Base-by-base conservation (phyloP, 345 rosid species). In the Gossypium raimondii region DNA sequence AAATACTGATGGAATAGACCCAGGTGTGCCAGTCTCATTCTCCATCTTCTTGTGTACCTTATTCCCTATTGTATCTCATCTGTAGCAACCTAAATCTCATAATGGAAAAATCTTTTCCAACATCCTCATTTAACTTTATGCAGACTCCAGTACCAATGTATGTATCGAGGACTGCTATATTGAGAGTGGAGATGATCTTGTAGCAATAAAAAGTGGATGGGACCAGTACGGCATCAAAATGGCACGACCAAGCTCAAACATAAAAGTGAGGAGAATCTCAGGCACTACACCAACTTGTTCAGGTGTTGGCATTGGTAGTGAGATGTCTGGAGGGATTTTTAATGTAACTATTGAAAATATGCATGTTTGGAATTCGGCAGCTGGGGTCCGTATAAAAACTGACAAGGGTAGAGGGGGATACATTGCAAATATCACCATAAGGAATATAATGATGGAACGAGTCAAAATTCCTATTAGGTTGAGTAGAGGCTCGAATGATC, bases 131-230 rank as follows among this genome's bases (percentile, higher is more conserved):
- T 53, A 22, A 27, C 14, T 16, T 59, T 22, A 27, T 86, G 80
- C 85, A 95, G 98, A 95, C 77, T 95, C 98, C 2, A 76, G 98
- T 86, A 86, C 89, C 74, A 87, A 91, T 73, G 97, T 95, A 29
- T 93, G 98, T 60, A 89, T 95, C 11, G 97, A 93, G 80, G 99
- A 93, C 78, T 88, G 96, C 78, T 95, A 93, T 76, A 86, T 95
- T 3, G 97, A 93, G 82, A 95, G 99, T 9, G 99, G 98, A 3
- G 97, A 95, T 78, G 99, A 93, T 83, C 97, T 95, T 78, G 90
- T 95, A 25, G 99, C 98, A 0, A 86, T 95, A 57, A 95, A 95
- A 75, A 95, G 99, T 71, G 98, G 99, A 0, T 95, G 99, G 99
- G 98, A 95, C 80, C 97, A 95, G 11, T 93, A 89, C 64, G 99